phyloP scores from a whole-genome alignment of 169 alveolate species.

The Plasmodium fragile region DNA sequence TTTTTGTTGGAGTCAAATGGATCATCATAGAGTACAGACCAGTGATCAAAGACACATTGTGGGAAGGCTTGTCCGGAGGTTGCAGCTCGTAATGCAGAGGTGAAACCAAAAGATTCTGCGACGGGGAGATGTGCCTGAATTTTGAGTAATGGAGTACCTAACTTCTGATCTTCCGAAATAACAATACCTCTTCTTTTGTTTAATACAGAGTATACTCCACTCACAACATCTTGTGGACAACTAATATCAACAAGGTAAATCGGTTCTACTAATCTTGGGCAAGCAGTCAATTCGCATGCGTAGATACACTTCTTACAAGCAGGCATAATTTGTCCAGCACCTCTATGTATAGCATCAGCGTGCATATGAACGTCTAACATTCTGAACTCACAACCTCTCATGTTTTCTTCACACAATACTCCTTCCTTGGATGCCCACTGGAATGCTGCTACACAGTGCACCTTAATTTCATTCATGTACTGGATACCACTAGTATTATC shows the following conservation, averaged over 20 bases:
- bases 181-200: constrained; percentile 99
- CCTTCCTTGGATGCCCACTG: constrained; percentile 99
- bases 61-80: constrained; percentile 99
- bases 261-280: constrained; percentile 99
- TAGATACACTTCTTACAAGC: constrained; percentile 96
- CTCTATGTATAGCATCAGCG: constrained; percentile 99
- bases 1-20: constrained; percentile 98
- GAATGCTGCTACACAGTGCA: constrained; percentile 98
- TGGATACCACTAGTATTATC: constrained; percentile 98
- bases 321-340: constrained; percentile 99
- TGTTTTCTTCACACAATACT: constrained; percentile 98
- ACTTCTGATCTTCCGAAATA: constrained; percentile 96
- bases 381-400: constrained; percentile 99
- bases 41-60: constrained; percentile 99
- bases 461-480: constrained; percentile 98
- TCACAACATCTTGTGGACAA: constrained; percentile 97
- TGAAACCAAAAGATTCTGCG: constrained; percentile 99
- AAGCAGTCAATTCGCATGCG: constrained; percentile 97
- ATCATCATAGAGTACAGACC: constrained; percentile 97
- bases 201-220: constrained; percentile 97
- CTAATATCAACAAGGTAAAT: constrained; percentile 98
- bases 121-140: constrained; percentile 99
- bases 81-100: constrained; percentile 98
- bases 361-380: constrained; percentile 98
- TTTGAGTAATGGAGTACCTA: constrained; percentile 98